phyloP scores from a whole-genome alignment of 768 basidiomycete genomes.

The Termitomyces sp. region DNA sequence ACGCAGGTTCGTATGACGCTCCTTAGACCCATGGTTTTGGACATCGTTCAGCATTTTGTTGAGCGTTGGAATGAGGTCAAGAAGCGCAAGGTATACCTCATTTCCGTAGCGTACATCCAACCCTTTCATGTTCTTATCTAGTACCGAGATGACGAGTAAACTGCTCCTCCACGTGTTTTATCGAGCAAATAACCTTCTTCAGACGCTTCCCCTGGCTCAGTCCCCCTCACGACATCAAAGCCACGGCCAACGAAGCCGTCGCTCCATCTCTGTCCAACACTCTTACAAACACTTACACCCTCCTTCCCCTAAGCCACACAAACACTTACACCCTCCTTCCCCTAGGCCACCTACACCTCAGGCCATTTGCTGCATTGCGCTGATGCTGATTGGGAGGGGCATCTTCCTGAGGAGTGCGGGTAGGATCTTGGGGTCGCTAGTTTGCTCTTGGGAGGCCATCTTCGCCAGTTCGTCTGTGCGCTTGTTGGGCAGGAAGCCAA shows the following conservation, averaged over 20 bases:
- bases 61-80: slow-evolving; percentile 95
- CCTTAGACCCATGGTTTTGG: slow-evolving; percentile 76
- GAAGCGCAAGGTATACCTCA: slow-evolving; percentile 55
- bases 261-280: slow-evolving; percentile 15
- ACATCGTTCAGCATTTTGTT: slow-evolving; percentile 86
- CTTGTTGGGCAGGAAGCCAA: too few relatives aligned
- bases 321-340: background rate
- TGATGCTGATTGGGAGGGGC: too few relatives aligned
- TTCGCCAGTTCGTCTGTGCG: too few relatives aligned
- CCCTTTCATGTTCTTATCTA: slow-evolving; percentile 7
- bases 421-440: too few relatives aligned
- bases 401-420: too few relatives aligned
- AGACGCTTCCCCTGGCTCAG: slow-evolving; percentile 49
- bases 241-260: slow-evolving; percentile 63
- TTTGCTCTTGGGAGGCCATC: too few relatives aligned
- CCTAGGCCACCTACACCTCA: slow-evolving; percentile 52
- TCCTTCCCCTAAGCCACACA: slow-evolving; percentile 33
- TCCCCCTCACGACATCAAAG: slow-evolving; percentile 64
- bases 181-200: slow-evolving; percentile 15
- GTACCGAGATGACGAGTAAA: slow-evolving; percentile 47
- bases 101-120: background rate
- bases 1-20: slow-evolving; percentile 78
- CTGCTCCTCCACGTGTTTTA: slow-evolving; percentile 26
- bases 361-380: too few relatives aligned
- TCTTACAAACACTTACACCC: background rate